Percentiles rank a stretch among this genome's conserved stretches.
These are phyloP conservation scores for Erythrophleum ivorense DNA, from an alignment of 331 rosid species.

Conservation along the genomic window DNA sequence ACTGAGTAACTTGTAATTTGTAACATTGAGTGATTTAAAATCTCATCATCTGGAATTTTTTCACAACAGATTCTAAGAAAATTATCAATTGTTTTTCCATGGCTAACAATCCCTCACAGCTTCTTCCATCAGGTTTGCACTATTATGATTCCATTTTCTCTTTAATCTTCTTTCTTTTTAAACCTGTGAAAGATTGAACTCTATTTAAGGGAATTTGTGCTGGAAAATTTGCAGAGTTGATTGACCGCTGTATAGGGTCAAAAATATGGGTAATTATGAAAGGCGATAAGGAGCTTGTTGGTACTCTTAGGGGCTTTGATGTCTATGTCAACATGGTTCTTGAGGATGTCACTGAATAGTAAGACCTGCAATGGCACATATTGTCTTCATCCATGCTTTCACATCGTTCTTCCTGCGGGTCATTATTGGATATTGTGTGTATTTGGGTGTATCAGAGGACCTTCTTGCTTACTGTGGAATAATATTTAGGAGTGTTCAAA, in stretches of 20 bases:
- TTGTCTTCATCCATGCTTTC: neutral
- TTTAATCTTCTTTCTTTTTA: neutral
- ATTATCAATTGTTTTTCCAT: slow-evolving; percentile 38
- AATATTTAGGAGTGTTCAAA: too few relatives aligned
- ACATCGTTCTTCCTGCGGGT: neutral
- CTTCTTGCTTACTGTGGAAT: too few relatives aligned
- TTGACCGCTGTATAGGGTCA: slow-evolving; percentile 93
- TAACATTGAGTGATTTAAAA: neutral
- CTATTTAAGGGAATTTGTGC: slow-evolving; percentile 26
- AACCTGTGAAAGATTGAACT: slow-evolving; percentile 6
- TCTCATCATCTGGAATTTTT: neutral
- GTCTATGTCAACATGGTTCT: slow-evolving; percentile 98
- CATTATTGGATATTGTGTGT: slow-evolving; percentile 9
- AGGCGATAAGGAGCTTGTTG: slow-evolving; percentile 98
- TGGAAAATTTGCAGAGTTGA: slow-evolving; percentile 71
- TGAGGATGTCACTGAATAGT: slow-evolving; percentile 97
- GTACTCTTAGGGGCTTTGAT: slow-evolving; percentile 92
- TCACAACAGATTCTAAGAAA: slow-evolving; percentile 16
- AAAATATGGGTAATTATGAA: slow-evolving; percentile 98
- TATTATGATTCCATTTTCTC: slow-evolving; percentile 3
- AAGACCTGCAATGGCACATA: slow-evolving; percentile 31
- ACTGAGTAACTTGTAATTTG: neutral
- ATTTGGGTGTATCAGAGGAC: slow-evolving; percentile 22
- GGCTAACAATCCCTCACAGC: slow-evolving; percentile 95
- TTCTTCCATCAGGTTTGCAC: slow-evolving; percentile 74